Conservation (phyloP, 768 basidiomycete genomes). For the Ephemerocybe angulata region DNA sequence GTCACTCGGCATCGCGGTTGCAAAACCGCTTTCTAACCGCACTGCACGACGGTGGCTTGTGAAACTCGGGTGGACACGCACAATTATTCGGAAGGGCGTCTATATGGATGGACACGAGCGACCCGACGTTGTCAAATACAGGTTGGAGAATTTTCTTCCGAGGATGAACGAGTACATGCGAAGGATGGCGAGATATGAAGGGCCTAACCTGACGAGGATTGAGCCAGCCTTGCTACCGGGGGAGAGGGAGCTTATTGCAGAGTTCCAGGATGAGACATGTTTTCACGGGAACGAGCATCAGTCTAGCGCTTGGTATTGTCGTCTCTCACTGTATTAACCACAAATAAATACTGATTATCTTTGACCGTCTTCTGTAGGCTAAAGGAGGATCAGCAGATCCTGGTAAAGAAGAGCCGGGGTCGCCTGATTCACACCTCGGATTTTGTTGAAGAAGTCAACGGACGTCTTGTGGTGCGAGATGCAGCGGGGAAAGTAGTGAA, state of each 20-base stretch:
- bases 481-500: constrained; percentile 20
- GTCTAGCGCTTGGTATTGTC: constrained; percentile 4
- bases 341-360: not conserved
- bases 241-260: constrained; percentile 22
- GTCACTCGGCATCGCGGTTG: constrained; percentile 22
- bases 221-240: constrained; percentile 20
- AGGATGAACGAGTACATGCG: constrained; percentile 18
- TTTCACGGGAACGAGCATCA: constrained; percentile 25
- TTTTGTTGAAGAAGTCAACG: constrained; percentile 33
- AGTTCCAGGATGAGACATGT: constrained; percentile 30
- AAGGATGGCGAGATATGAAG: constrained; percentile 17
- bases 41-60: constrained; percentile 39
- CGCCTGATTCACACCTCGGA: constrained; percentile 37
- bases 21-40: constrained; percentile 20
- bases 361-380: constrained; percentile 2
- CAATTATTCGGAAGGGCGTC: constrained; percentile 29
- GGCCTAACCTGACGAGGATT: constrained; percentile 13
- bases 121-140: constrained; percentile 33
- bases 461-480: constrained; percentile 26
- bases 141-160: constrained; percentile 23
- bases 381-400: constrained; percentile 15
- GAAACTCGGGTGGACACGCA: constrained; percentile 28
- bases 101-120: constrained; percentile 24
- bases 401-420: constrained; percentile 30
- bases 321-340: not conserved